Evolutionary conservation across 495 filamentous ascomycete species (phyloP).

Genomic region (Thermochaetoides thermophila): DNA sequence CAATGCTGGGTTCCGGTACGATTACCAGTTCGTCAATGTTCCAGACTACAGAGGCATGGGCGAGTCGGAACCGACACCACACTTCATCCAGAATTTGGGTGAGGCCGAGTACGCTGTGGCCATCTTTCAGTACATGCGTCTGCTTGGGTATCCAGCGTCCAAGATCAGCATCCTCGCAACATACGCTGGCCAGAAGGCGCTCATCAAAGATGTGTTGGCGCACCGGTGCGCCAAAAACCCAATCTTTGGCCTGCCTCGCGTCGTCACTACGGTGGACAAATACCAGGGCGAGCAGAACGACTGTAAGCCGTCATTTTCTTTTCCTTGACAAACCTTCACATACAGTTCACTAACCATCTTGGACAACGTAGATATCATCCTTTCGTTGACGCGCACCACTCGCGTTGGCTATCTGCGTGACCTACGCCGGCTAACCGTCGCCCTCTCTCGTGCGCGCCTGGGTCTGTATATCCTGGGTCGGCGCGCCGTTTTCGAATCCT

Average conservation of each 20-base stretch:
- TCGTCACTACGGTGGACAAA: slow-evolving; percentile 91
- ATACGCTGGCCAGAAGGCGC: slow-evolving; percentile 85
- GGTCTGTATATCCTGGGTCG: slow-evolving; percentile 90
- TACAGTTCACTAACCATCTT: neutral
- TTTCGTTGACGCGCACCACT: slow-evolving; percentile 79
- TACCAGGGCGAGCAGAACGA: slow-evolving; percentile 99
- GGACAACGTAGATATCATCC: slow-evolving; percentile 60
- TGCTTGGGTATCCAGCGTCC: slow-evolving; percentile 85
- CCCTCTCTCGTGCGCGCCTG: slow-evolving; percentile 84
- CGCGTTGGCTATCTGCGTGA: slow-evolving; percentile 88
- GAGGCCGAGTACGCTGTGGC: slow-evolving; percentile 96
- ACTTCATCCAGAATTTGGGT: slow-evolving; percentile 94
- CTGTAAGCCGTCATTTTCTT: slow-evolving; percentile 70
- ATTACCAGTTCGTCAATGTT: slow-evolving; percentile 96
- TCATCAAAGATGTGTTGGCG: slow-evolving; percentile 79
- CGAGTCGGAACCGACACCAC: slow-evolving; percentile 81
- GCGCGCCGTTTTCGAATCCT: slow-evolving; percentile 75
- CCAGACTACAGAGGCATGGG: slow-evolving; percentile 84
- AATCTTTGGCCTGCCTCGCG: slow-evolving; percentile 80
- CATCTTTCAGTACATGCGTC: slow-evolving; percentile 91
- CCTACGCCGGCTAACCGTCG: slow-evolving; percentile 85
- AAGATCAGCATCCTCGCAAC: slow-evolving; percentile 85
- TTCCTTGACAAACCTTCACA: too few species aligned
- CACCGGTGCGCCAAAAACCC: slow-evolving; percentile 71
- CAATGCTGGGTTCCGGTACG: slow-evolving; percentile 84